Evolutionary conservation across 768 basidiomycete species (phyloP), one percentile per base, ranked within the genome.

Genomic region (Mycena maculata): DNA sequence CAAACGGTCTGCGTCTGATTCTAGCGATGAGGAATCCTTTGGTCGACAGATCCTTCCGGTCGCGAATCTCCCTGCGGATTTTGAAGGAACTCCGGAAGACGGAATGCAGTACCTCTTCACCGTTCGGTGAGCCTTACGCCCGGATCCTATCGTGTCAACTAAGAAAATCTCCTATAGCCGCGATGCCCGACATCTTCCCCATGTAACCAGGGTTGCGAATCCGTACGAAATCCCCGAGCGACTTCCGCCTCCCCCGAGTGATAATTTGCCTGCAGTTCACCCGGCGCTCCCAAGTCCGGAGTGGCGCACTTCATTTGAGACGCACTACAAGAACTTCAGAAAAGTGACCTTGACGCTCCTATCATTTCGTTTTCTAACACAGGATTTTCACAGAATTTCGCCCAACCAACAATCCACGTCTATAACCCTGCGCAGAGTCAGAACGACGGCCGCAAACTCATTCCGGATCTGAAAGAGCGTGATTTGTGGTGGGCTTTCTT

Each of bases 401-500:
- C 78, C 31, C 92, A 93, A 75, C 82, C 89, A 22, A 88, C 88
- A 3, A 85, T 86, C 39, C 78, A 82, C 69, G 82, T 87, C 47
- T 78, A 81, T 27, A 68, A 73, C 56, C 65, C 78, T 60, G 68
- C 75, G 50, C 72, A 76, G 60, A 72, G 74, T 28, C 72, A 76
- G 60, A 72, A 74, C 27, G 67, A 54, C 28, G 53, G 65, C 48
- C 76, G 66, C 18, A 84, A 79, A 67, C 62, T 83, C 44, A 84
- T 93, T 66, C 93, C 93, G 27, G 89, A 91, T 54, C 90, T 85
- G 74, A 89, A 86, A 73, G 88, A 92, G 64, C 84, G 93, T 60
- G 90, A 92, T 68, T 77, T 82, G 20, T 95, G 93, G 93, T 94
- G 93, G 93, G 84, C 85, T 18, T 95, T 89, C 69, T 77, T 95